Base-by-base conservation (phyloP, 108 stramenopile species). In the Pseudonitzschia multiseries region DNA sequence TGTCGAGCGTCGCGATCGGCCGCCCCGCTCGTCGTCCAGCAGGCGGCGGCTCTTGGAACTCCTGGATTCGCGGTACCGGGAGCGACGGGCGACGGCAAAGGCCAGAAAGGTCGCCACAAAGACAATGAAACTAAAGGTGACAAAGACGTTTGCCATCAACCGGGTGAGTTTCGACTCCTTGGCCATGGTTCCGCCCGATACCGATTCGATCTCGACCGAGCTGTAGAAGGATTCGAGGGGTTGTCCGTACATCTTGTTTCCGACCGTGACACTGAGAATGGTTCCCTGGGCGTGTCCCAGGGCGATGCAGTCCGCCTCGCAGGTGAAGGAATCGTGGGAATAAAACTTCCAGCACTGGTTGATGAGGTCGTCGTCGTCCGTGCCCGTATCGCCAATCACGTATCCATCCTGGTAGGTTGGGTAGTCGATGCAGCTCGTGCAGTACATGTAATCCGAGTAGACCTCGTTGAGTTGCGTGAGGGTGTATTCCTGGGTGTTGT, bases 261-360 rank as follows among this genome's bases (percentile, higher is more conserved):
- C 82, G 62, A 86, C 85, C 8, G 59, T 66, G 27, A 94, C 73
- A 24, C 57, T 64, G 14, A 87, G 66, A 22, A 91, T 87, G 52
- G 86, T 86, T 50, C 89, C 87, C 79, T 94, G 93, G n/a, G 82
- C 69, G 69, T 89, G 69, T 21, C 79, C 93, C 77, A 83, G 69
- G 24, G 93, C 79, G 52, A 94, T 79, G 52, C 93, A 91, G 53
- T 91, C 89, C 40, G 67, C 69, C 57, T 85, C 88, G 71, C 90
- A 91, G 59, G 80, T 81, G 81, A 65, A 94, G 57, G 88, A 88
- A 41, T 90, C 81, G 66, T 94, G 93, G 15, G 89, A 90, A 56
- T 89, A 88, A 63, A 94, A 94, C 83, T 94, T 94, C 93, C 93
- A 94, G 75, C 93, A 94, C 66, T 94, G 93, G 71, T 94, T 94